Conservation (phyloP, 495 filamentous ascomycete genomes). For the Penicillium tannophilum region DNA sequence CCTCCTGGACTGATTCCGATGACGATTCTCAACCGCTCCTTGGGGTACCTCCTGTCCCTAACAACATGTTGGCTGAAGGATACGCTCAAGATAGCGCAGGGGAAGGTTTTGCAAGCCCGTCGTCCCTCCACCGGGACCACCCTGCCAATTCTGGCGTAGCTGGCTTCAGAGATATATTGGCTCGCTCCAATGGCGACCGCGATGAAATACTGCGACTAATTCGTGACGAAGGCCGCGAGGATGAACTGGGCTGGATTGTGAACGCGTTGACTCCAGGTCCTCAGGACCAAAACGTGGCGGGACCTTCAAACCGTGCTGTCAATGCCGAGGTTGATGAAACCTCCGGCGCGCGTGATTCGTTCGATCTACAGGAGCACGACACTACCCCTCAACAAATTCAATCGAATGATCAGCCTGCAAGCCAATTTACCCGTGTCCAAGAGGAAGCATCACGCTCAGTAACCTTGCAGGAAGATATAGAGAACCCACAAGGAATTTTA, state of each 20-base stretch:
- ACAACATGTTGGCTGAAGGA: background rate
- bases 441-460: background rate
- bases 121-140: slow-evolving; percentile 3
- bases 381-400: background rate
- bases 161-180: slow-evolving; percentile 54
- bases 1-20: slow-evolving; percentile 29
- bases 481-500: slow-evolving; percentile 18
- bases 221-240: slow-evolving; percentile 58
- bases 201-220: slow-evolving; percentile 63
- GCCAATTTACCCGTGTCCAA: background rate
- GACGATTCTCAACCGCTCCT: slow-evolving; percentile 15
- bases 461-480: slow-evolving; percentile 5
- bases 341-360: background rate
- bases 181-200: slow-evolving; percentile 57
- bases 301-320: slow-evolving; percentile 12
- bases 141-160: slow-evolving; percentile 33
- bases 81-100: background rate
- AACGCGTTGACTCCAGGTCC: slow-evolving; percentile 36
- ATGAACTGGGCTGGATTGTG: slow-evolving; percentile 55
- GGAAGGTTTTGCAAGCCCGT: background rate
- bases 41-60: slow-evolving; percentile 7
- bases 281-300: slow-evolving; percentile 10
- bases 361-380: background rate
- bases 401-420: background rate
- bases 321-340: background rate